Evolutionary conservation across 2,329 filamentous ascomycete genomes (phyloP), one percentile per base, ranked within the genome.

Genomic region (Talaromyces sp.): DNA sequence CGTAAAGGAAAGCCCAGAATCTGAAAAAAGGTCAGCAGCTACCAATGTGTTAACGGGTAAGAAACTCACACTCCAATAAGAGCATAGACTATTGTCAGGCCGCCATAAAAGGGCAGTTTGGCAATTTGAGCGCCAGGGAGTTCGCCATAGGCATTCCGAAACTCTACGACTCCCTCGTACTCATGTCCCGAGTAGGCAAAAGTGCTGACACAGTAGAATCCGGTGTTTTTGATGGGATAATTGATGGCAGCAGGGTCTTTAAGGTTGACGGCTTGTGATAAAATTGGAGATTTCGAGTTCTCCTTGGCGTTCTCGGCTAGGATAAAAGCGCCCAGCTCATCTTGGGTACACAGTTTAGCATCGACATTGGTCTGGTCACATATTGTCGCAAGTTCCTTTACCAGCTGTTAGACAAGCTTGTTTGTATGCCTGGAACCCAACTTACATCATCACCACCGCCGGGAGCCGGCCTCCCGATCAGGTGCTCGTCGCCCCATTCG

Each of bases 91-190:
- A 99, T 92, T 0, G 92, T 93, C 66, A 97, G 87, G 60, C 89
- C 93, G 53, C 93, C 94, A 70, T 99, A 99, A 74, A 99, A 99
- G 2, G 94, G 93, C 61, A 99, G 81, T 75, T 99, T 99, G 21
- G 95, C 89, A 65, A 99, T 97, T 74, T 99, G 93, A 1, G 92
- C 92, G 8, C 92, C 94, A 5, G 92, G 90, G 59, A 99, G 87
- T 79, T 99, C 93, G 72, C 94, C 94, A 72, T 95, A 99, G 2
- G 94, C 90, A 75, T 99, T 97, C 63, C 92, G 87, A 75, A 97
- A 99, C 69, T 94, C 92, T 50, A 94, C 88, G 14, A 94, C 84
- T 8, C 89, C 92, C 53, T 82, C 84, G 72, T 95, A 99, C 51
- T 90, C 82, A 61, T 82, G 75, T 8, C 83, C 80, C 0, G 82